These are phyloP conservation scores for Aspergillus persii DNA, from an alignment of 2,329 filamentous ascomycete genomes.

Conservation along the genomic window DNA sequence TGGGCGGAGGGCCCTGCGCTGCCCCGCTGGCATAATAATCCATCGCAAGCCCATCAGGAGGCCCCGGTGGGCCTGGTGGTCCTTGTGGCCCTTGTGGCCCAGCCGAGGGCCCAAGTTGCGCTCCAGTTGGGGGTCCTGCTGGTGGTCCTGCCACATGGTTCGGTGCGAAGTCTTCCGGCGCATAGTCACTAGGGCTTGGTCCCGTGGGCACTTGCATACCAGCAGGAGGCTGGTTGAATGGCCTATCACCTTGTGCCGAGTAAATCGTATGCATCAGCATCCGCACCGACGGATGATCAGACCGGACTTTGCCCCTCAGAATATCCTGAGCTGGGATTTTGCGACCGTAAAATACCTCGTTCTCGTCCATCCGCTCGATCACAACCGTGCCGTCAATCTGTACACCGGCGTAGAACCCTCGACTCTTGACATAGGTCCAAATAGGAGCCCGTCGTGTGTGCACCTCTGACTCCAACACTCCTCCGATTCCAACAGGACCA, in stretches of 20 bases:
- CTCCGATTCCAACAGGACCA: slow-evolving; percentile 75
- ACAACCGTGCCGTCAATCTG: slow-evolving; percentile 85
- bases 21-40: background rate
- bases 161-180: background rate
- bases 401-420: slow-evolving; percentile 83
- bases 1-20: background rate
- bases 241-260: background rate
- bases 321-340: slow-evolving; percentile 62
- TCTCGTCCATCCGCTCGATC: slow-evolving; percentile 80
- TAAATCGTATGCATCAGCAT: background rate
- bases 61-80: background rate
- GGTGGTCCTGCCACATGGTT: background rate
- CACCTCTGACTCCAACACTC: slow-evolving; percentile 66
- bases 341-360: slow-evolving; percentile 79
- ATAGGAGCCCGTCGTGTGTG: slow-evolving; percentile 68
- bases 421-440: slow-evolving; percentile 84
- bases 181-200: background rate
- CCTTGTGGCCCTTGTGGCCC: background rate
- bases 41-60: background rate
- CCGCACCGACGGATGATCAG: background rate
- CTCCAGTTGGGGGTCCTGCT: background rate
- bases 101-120: background rate
- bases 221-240: background rate
- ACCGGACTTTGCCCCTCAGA: slow-evolving; percentile 54
- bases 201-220: background rate